Conservation (phyloP, 2,329 filamentous ascomycete species). For the Parastagonospora avenae region DNA sequence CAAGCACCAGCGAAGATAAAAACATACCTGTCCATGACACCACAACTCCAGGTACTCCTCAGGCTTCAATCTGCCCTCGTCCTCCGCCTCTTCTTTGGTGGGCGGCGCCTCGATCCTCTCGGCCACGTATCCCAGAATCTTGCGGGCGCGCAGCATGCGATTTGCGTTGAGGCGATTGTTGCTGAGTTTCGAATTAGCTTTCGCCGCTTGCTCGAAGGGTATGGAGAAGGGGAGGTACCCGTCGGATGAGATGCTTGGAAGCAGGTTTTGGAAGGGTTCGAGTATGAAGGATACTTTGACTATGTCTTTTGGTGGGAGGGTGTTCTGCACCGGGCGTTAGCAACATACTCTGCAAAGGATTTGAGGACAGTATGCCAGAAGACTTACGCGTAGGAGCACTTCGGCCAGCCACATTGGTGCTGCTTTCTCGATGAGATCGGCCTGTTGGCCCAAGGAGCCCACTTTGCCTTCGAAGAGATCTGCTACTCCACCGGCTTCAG, state of each 20-base stretch:
- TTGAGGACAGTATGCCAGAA: not conserved
- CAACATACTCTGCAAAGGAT: not conserved
- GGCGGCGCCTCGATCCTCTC: slow-evolving; percentile 82
- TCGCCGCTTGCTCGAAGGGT: slow-evolving; percentile 27
- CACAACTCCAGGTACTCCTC: slow-evolving; percentile 96
- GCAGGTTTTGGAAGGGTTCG: slow-evolving; percentile 74
- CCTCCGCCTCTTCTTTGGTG: slow-evolving; percentile 63
- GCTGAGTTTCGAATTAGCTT: slow-evolving; percentile 48
- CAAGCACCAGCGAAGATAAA: not conserved
- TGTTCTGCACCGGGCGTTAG: slow-evolving; percentile 61
- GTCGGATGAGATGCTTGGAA: slow-evolving; percentile 78
- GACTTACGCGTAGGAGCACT: slow-evolving; percentile 70
- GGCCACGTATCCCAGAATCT: slow-evolving; percentile 89
- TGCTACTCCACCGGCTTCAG: slow-evolving; percentile 68
- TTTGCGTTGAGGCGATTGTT: slow-evolving; percentile 95
- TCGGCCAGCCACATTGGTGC: slow-evolving; percentile 94
- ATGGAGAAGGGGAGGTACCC: slow-evolving; percentile 55
- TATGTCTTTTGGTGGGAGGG: slow-evolving; percentile 83
- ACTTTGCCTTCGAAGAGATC: slow-evolving; percentile 93
- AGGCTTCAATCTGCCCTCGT: slow-evolving; percentile 61
- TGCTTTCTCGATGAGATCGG: slow-evolving; percentile 81
- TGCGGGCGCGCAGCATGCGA: slow-evolving; percentile 92
- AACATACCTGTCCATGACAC: slow-evolving; percentile 84
- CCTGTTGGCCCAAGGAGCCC: slow-evolving; percentile 74
- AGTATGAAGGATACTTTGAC: slow-evolving; percentile 95